These are phyloP conservation scores for Crithidia expoeki DNA, from an alignment of 208 protist genomes.

Conservation along the genomic window DNA sequence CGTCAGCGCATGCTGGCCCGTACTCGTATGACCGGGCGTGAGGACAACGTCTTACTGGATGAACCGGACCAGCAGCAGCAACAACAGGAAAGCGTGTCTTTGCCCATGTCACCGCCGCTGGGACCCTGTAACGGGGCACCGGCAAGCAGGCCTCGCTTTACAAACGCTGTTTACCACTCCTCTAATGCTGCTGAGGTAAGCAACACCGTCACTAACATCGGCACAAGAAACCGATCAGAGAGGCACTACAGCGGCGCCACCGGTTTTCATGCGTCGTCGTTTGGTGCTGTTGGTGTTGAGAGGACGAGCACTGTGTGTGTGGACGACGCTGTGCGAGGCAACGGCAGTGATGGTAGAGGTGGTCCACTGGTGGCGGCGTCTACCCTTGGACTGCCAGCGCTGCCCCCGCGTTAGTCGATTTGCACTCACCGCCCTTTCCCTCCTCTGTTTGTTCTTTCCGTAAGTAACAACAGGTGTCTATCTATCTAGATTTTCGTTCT, in stretches of 20 bases:
- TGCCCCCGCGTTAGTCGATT: constrained; percentile 3
- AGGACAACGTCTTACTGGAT: constrained; percentile 49
- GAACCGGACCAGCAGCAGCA: constrained; percentile 10
- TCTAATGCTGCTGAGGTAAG: not conserved
- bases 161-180: constrained; percentile 3
- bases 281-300: not conserved
- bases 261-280: too few relatives aligned
- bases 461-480: constrained; percentile 1
- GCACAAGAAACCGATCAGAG: not conserved
- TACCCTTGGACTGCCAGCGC: constrained; percentile 22
- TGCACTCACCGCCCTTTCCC: not conserved
- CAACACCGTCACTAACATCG: too few relatives aligned
- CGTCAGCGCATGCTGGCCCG: constrained; percentile 71
- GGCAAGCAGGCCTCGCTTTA: not conserved
- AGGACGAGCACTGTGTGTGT: not conserved
- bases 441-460: not conserved
- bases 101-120: not conserved
- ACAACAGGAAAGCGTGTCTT: not conserved
- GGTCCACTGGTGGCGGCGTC: constrained; percentile 24
- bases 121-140: not conserved
- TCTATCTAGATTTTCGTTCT: constrained; percentile 30
- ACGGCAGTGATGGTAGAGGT: constrained; percentile 11
- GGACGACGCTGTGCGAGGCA: not conserved
- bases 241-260: too few relatives aligned
- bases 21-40: constrained; percentile 38